phyloP scores from a whole-genome alignment of 2,329 filamentous ascomycete genomes.

The Ambrosiella beaveri region DNA sequence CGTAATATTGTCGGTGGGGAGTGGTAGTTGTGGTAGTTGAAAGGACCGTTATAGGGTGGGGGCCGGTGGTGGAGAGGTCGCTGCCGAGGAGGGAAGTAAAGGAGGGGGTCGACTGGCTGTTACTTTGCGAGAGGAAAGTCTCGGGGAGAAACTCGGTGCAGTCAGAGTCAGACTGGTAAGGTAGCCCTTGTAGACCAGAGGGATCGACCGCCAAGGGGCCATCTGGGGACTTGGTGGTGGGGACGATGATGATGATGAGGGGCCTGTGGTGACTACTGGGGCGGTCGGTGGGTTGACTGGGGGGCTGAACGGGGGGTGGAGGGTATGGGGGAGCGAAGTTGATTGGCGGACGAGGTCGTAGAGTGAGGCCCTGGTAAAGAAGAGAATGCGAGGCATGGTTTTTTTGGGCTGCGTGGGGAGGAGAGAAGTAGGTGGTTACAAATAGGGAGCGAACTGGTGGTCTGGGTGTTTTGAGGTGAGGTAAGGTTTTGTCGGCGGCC shows the following conservation, averaged over 20 bases:
- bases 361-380: neutral
- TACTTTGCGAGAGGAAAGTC: neutral
- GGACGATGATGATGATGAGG: neutral
- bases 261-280: neutral
- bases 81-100: neutral
- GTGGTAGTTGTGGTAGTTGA: neutral
- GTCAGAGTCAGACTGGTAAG: neutral
- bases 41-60: constrained; percentile 39
- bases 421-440: too few species aligned
- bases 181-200: neutral
- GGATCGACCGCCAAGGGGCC: neutral
- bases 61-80: constrained; percentile 46
- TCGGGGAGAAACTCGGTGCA: neutral
- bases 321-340: neutral
- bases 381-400: neutral
- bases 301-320: neutral
- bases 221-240: neutral
- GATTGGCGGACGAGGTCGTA: neutral
- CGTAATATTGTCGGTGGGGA: constrained; percentile 28
- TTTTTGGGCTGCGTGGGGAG: neutral
- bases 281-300: neutral
- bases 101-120: neutral
- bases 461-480: too few species aligned
- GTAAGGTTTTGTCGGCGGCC: too few species aligned
- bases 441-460: too few species aligned